These are phyloP conservation scores for Sarocladium strictum DNA, from an alignment of 2,329 filamentous ascomycete species.

Conservation along the genomic window DNA sequence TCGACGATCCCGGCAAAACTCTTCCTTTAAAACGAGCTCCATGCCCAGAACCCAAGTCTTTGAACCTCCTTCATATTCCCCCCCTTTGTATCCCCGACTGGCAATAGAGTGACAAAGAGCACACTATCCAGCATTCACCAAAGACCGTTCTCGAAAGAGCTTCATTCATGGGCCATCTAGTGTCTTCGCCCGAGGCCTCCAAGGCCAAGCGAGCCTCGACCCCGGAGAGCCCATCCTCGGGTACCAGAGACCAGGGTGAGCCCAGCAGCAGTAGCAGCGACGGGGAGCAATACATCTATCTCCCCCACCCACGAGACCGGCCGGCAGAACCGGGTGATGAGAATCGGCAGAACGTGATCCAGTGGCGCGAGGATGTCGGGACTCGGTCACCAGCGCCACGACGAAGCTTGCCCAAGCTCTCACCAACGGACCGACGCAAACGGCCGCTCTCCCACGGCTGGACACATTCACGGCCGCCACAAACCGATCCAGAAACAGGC, in stretches of 20 bases:
- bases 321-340: background rate
- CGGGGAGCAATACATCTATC: background rate
- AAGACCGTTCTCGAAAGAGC: background rate
- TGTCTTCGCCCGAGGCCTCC: background rate
- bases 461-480: background rate
- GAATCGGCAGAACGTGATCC: background rate
- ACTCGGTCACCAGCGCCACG: background rate
- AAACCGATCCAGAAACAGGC: too few species aligned
- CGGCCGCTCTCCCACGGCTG: background rate
- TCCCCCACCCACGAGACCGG: background rate
- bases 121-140: too few species aligned
- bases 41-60: background rate
- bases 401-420: background rate
- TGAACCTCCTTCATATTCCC: background rate
- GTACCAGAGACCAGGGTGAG: background rate
- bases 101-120: too few species aligned
- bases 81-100: background rate
- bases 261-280: background rate
- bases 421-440: background rate
- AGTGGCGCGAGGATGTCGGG: background rate
- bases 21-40: background rate
- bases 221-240: background rate
- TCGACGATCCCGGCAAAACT: background rate
- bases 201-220: background rate
- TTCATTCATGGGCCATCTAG: background rate